phyloP scores from a whole-genome alignment of 257 asterid genomes.

The Scutellaria minor region DNA sequence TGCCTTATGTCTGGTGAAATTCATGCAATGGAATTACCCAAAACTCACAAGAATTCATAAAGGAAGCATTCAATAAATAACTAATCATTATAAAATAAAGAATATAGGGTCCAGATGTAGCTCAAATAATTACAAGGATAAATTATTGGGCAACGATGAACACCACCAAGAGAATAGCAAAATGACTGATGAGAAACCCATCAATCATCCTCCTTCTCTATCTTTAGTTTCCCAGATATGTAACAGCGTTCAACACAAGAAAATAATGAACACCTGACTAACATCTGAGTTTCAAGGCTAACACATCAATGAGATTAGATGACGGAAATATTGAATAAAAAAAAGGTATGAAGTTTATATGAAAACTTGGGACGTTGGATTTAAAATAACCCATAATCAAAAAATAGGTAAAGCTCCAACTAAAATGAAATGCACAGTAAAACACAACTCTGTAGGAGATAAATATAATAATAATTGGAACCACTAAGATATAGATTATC shows the following conservation, averaged over 20 bases:
- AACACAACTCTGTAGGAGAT: too few relatives aligned
- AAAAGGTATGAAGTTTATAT: too few relatives aligned
- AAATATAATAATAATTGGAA: too few relatives aligned
- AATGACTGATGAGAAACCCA: conserved; percentile 45
- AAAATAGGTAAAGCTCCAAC: too few relatives aligned
- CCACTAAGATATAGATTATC: too few relatives aligned
- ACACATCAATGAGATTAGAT: too few relatives aligned
- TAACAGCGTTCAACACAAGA: conserved; percentile 45
- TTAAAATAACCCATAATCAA: too few relatives aligned
- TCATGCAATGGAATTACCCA: background rate
- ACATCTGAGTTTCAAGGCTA: conserved; percentile 33
- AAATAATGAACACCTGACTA: conserved; percentile 47
- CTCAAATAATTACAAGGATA: conserved; percentile 39
- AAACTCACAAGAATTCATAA: background rate
- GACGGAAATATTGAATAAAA: too few relatives aligned
- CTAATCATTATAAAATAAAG: background rate
- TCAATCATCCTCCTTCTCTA: conserved; percentile 34
- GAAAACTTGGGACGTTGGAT: too few relatives aligned
- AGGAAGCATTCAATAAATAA: background rate
- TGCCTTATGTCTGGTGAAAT: conserved; percentile 41
- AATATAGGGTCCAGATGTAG: conserved; percentile 54
- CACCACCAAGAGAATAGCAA: conserved; percentile 49
- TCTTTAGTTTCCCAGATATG: conserved; percentile 51
- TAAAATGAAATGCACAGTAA: too few relatives aligned
- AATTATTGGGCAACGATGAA: conserved; percentile 52